Evolutionary conservation across 2,329 filamentous ascomycete genomes (phyloP).

Genomic region (Eurotiales sp.): DNA sequence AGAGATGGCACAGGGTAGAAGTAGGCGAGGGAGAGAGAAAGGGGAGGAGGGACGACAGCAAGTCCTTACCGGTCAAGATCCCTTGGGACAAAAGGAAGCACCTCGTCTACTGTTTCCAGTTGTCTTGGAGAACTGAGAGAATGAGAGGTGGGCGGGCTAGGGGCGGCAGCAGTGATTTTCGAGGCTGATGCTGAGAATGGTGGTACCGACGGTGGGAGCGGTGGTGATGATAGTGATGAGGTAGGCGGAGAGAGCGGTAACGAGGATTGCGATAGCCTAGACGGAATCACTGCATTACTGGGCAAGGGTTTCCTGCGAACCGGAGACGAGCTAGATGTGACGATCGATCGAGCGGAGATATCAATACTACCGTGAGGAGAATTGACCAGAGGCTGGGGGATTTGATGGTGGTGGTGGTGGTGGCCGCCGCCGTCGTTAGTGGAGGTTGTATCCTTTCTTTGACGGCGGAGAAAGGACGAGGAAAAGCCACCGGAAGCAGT

Average conservation of each 20-base stretch:
- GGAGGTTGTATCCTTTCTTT: slow-evolving; percentile 12
- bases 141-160: neutral
- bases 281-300: slow-evolving; percentile 40
- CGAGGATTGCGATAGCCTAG: slow-evolving; percentile 21
- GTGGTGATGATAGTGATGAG: slow-evolving; percentile 3
- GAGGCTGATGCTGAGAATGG: slow-evolving; percentile 6
- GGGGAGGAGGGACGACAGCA: neutral
- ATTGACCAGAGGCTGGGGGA: slow-evolving; percentile 9
- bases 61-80: slow-evolving; percentile 17
- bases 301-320: slow-evolving; percentile 55
- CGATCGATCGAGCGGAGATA: slow-evolving; percentile 25
- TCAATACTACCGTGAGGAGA: too few relatives aligned
- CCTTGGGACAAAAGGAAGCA: slow-evolving; percentile 15
- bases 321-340: slow-evolving; percentile 40
- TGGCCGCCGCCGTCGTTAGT: slow-evolving; percentile 1
- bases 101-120: slow-evolving; percentile 15
- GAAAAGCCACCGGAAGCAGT: slow-evolving; percentile 17
- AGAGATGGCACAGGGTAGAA: neutral
- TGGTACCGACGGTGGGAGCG: slow-evolving; percentile 19
- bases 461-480: slow-evolving; percentile 18
- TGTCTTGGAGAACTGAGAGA: slow-evolving; percentile 7
- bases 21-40: neutral
- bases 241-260: neutral
- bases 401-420: neutral
- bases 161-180: neutral